phyloP scores from a whole-genome alignment of 139 green algal species.

The Penium margaritaceum region DNA sequence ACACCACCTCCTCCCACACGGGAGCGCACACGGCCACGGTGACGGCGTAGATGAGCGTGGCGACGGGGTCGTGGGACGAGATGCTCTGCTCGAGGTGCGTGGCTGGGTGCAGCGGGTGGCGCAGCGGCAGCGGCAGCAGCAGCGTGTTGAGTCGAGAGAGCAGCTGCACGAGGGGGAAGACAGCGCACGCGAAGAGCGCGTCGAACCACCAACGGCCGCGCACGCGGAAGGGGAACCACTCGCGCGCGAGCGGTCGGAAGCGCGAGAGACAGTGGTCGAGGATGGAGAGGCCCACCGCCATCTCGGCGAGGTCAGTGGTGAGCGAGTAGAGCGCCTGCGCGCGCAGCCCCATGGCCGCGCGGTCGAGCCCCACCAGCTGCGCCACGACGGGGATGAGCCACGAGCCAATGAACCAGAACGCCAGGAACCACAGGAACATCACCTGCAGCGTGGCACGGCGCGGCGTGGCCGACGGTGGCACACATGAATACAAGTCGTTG shows the following conservation, averaged over 20 bases:
- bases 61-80: constrained; percentile 51
- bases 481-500: too few relatives aligned
- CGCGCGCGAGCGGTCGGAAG: constrained; percentile 49
- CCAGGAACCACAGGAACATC: constrained; percentile 74
- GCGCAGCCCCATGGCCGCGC: constrained; percentile 41
- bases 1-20: constrained; percentile 91
- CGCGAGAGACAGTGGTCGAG: constrained; percentile 56
- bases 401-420: constrained; percentile 70
- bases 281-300: constrained; percentile 60
- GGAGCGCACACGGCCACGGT: constrained; percentile 72
- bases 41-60: constrained; percentile 65
- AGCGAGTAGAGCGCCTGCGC: constrained; percentile 68
- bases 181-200: constrained; percentile 7
- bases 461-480: too few relatives aligned
- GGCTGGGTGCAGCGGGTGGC: constrained; percentile 10
- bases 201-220: constrained; percentile 36
- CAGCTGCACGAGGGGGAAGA: constrained; percentile 41
- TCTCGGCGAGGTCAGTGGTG: constrained; percentile 62
- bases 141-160: constrained; percentile 30
- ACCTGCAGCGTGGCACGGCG: too few relatives aligned
- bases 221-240: constrained; percentile 38
- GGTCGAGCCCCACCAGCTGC: constrained; percentile 52
- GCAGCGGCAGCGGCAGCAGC: constrained; percentile 24
- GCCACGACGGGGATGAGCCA: constrained; percentile 55
- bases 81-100: constrained; percentile 51